Percentiles rank a stretch among this genome's conserved stretches.
These are phyloP conservation scores for Mycena vitilis DNA, from an alignment of 768 basidiomycete species.

Conservation along the genomic window DNA sequence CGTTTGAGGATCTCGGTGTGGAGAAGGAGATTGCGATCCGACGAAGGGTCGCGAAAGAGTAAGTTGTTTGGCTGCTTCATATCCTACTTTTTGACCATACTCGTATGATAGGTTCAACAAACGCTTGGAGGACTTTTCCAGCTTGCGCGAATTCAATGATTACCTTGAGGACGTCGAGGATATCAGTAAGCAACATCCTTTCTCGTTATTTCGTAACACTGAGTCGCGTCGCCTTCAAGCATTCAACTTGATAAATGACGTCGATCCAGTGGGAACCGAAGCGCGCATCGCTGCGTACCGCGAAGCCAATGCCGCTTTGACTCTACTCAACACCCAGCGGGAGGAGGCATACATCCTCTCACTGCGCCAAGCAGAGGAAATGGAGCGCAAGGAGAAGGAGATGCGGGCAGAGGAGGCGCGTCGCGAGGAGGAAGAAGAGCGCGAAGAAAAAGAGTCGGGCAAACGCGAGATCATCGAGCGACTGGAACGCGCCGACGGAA, in stretches of 20 bases:
- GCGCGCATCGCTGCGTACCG: slow-evolving; percentile 83
- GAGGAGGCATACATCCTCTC: slow-evolving; percentile 81
- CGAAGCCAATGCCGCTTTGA: slow-evolving; percentile 83
- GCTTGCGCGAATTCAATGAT: slow-evolving; percentile 87
- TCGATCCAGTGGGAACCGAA: slow-evolving; percentile 86
- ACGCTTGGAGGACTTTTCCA: slow-evolving; percentile 86
- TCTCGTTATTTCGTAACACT: slow-evolving; percentile 15
- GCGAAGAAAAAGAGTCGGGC: slow-evolving; percentile 79
- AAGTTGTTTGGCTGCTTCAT: slow-evolving; percentile 39
- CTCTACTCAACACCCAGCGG: slow-evolving; percentile 85
- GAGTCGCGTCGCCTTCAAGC: slow-evolving; percentile 58
- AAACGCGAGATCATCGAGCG: slow-evolving; percentile 82
- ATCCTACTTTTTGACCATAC: slow-evolving; percentile 8
- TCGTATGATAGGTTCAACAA: slow-evolving; percentile 89
- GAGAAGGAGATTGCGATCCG: slow-evolving; percentile 96
- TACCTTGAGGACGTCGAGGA: slow-evolving; percentile 98
- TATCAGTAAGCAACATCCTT: slow-evolving; percentile 57
- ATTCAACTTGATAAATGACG: slow-evolving; percentile 94
- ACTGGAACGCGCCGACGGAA: slow-evolving; percentile 76
- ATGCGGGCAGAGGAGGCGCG: slow-evolving; percentile 73
- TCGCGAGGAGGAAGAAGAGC: slow-evolving; percentile 79
- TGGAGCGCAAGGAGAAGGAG: slow-evolving; percentile 79
- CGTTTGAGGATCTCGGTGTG: slow-evolving; percentile 91
- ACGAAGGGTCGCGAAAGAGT: slow-evolving; percentile 91
- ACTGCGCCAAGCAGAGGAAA: slow-evolving; percentile 83